These are phyloP conservation scores for Pythium plurisporium DNA, from an alignment of 352 stramenopile species.

Conservation along the genomic window DNA sequence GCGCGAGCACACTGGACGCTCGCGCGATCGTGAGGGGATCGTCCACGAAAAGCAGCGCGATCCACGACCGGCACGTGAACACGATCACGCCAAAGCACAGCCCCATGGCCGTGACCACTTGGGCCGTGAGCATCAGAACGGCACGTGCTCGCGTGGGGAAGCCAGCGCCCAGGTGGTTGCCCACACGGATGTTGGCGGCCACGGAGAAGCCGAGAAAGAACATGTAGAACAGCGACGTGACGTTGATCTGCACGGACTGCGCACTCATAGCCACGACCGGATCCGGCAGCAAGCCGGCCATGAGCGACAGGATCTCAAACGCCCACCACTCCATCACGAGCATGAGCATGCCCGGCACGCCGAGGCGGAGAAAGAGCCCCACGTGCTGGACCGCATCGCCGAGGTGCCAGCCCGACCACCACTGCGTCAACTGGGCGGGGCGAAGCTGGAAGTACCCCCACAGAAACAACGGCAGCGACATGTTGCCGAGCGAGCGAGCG, in stretches of 20 bases:
- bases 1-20: conserved; percentile 42
- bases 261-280: conserved; percentile 61
- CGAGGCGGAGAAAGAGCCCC: conserved; percentile 52
- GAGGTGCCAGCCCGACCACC: conserved; percentile 64
- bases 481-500: conserved; percentile 49
- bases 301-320: conserved; percentile 68
- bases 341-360: conserved; percentile 56
- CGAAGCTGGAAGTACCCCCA: conserved; percentile 46
- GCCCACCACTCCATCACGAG: conserved; percentile 74
- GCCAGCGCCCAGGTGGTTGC: conserved; percentile 69
- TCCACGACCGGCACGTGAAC: conserved; percentile 31
- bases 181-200: conserved; percentile 63
- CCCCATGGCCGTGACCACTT: conserved; percentile 27
- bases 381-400: conserved; percentile 40
- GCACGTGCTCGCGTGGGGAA: conserved; percentile 45
- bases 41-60: conserved; percentile 42
- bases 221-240: conserved; percentile 71
- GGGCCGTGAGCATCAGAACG: conserved; percentile 36
- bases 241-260: conserved; percentile 68
- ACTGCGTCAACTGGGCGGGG: conserved; percentile 30
- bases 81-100: conserved; percentile 33
- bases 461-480: conserved; percentile 44
- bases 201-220: conserved; percentile 62
- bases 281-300: conserved; percentile 59
- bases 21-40: conserved; percentile 31